Percentiles rank a stretch among this genome's conserved stretches.
These are phyloP conservation scores for Dryas alaskensis DNA, from an alignment of 306 rosid genomes.

Conservation along the genomic window DNA sequence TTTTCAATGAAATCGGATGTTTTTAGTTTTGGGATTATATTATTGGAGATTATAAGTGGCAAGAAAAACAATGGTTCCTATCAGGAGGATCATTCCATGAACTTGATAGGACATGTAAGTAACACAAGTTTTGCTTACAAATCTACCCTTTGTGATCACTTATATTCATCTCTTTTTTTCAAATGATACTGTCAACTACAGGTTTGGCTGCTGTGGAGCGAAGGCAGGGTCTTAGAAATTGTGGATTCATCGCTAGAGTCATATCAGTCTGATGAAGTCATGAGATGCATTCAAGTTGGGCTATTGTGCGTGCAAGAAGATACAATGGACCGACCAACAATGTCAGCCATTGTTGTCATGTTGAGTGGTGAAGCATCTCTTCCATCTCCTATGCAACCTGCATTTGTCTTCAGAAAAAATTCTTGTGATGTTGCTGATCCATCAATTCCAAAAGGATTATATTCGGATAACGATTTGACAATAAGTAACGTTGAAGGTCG, in stretches of 20 bases:
- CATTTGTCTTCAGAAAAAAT: conserved; percentile 3
- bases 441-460: background rate
- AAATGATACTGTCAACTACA: background rate
- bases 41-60: conserved; percentile 53
- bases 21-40: conserved; percentile 51
- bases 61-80: conserved; percentile 35
- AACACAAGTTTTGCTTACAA: background rate
- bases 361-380: conserved; percentile 32
- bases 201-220: conserved; percentile 59
- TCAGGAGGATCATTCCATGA: conserved; percentile 27
- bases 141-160: background rate
- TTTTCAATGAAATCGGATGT: conserved; percentile 48
- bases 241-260: conserved; percentile 42
- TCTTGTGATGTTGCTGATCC: background rate
- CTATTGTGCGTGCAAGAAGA: conserved; percentile 63
- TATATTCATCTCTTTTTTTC: background rate
- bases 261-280: conserved; percentile 27
- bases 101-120: conserved; percentile 47
- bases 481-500: conserved; percentile 8
- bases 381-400: conserved; percentile 19
- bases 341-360: conserved; percentile 60
- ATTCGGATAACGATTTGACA: background rate
- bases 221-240: conserved; percentile 33
- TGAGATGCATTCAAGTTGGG: conserved; percentile 66
- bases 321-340: conserved; percentile 54